Conservation (phyloP, 192 early-diverging fungal genomes). For the Allomyces javanicus region DNA sequence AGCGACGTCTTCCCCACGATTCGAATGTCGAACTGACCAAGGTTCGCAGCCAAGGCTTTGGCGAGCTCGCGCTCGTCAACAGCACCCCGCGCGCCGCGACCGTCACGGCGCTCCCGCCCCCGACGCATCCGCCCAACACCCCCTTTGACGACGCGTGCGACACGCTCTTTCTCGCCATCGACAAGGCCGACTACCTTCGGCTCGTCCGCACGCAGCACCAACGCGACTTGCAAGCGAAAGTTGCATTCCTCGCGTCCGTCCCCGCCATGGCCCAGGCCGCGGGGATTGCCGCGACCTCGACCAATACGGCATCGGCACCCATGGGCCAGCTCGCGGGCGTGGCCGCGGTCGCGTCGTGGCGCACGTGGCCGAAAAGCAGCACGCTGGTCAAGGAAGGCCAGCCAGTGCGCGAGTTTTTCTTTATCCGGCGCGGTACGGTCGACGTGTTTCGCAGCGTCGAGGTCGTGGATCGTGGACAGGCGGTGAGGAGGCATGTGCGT, state of each 20-base stretch:
- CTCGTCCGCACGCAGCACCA: not conserved
- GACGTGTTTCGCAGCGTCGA: not conserved
- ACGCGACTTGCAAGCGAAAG: not conserved
- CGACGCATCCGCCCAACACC: no score
- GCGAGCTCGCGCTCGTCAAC: not conserved
- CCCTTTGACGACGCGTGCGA: no score
- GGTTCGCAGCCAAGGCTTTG: not conserved
- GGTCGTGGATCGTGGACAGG: not conserved
- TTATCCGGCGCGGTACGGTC: not conserved
- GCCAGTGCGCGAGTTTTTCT: not conserved
- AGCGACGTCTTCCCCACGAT: no score
- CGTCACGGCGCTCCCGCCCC: not conserved
- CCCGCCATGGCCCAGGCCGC: not conserved
- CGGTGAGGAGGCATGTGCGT: not conserved
- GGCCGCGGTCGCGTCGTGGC: not conserved
- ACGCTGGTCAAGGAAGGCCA: not conserved
- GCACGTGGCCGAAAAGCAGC: not conserved
- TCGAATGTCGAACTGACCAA: no score
- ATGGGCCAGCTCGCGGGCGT: not conserved
- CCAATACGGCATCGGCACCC: no score
- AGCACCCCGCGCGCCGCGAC: not conserved
- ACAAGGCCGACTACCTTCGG: not conserved
- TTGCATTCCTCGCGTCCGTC: not conserved
- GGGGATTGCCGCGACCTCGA: no score
- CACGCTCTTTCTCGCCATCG: not conserved